Evolutionary conservation across 345 rosid species (phyloP), one percentile per base, ranked within the genome.

Genomic region (Citrus trifoliata): DNA sequence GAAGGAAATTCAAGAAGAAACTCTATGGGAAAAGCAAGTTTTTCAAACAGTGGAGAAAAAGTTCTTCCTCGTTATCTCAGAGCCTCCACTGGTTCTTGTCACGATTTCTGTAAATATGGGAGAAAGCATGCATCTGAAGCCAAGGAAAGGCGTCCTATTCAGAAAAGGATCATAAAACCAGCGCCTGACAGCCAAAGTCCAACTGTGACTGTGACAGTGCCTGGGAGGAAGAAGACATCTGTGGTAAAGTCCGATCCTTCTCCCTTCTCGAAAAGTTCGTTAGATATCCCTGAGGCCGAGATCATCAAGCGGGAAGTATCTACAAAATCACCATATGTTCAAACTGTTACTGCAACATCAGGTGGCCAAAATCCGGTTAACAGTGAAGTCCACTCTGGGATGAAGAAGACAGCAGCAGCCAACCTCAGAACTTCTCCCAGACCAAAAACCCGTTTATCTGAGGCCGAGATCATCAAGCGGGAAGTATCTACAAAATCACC

Each of bases 81-180:
- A 80, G 91, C 94, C 83, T 85, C 95, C 12, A 86, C 91, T 51
- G 93, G 88, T 74, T 95, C 98, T 30, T 90, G 98, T 85, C 98
- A 93, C 76, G 98, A 95, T 84, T 82, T 76, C 53, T 95, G 98
- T 82, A 95, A 95, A 80, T 93, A 82, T 71, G 98, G 98, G 73
- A 85, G 73, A 76, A 86, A 79, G 67, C 87, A 89, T 70, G 91
- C 71, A 72, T 73, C 67, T 33, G 89, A 90, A 82, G 82, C 83
- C 74, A 85, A 88, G 69, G 80, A 88, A 70, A 84, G 88, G 53
- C 76, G 14, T 61, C 81, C 89, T 24, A 74, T 81, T 62, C 77
- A 18, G 21, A 89, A 79, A 80, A 91, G 92, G 70, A 80, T 70
- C 42, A n/a, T 53, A 9, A 84, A 73, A 69, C 83, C 83, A 82